These are phyloP conservation scores for Paraconiothyrium sp. DNA, from an alignment of 2,329 filamentous ascomycete genomes.

Conservation along the genomic window DNA sequence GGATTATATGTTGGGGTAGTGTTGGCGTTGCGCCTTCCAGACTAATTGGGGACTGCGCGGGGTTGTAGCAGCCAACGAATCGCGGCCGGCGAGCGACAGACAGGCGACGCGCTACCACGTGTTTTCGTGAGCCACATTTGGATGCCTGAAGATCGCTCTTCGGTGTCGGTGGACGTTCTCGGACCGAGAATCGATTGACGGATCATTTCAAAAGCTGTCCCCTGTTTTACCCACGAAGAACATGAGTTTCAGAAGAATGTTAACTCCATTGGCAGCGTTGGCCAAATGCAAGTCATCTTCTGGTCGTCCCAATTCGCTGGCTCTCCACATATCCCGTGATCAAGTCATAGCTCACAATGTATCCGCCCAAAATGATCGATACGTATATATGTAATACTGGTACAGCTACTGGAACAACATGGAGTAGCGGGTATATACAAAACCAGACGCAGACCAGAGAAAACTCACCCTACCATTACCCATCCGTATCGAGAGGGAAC, in stretches of 20 bases:
- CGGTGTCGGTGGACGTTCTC: not conserved
- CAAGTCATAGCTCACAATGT: no score
- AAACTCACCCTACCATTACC: not conserved
- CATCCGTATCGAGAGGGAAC: not conserved
- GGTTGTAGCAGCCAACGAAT: not conserved
- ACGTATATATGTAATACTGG: not conserved
- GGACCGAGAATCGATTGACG: not conserved
- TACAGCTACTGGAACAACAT: not conserved
- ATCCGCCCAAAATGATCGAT: not conserved
- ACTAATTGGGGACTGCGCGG: not conserved
- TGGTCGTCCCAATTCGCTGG: no score
- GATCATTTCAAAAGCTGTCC: not conserved
- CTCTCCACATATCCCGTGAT: no score
- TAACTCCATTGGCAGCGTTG: not conserved
- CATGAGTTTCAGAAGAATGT: not conserved
- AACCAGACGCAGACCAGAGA: not conserved
- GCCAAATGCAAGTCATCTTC: no score
- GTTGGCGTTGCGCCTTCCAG: not conserved
- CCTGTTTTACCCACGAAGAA: not conserved
- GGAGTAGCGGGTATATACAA: not conserved
- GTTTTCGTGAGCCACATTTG: conserved; percentile 4
- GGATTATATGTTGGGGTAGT: not conserved
- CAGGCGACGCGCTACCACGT: not conserved
- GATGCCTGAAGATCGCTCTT: not conserved
- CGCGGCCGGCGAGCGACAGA: not conserved